Base-by-base conservation (phyloP, 495 filamentous ascomycete species). In the Acidomyces sp. region DNA sequence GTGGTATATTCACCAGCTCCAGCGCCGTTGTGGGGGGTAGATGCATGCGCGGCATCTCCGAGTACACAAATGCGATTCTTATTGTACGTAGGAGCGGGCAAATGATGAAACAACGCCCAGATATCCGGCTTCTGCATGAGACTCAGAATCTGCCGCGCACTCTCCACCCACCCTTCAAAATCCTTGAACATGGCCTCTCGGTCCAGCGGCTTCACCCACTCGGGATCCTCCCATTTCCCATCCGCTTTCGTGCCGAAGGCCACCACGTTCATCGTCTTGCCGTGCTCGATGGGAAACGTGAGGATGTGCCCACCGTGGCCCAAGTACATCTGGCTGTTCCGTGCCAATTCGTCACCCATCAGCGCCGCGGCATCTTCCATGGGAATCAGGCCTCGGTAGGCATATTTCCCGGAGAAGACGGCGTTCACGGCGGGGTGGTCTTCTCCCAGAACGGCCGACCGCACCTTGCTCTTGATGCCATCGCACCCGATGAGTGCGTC, bases 11-110 rank as follows among this genome's bases (percentile, higher is more conserved):
- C n/a, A n/a, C n/a, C n/a, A 0, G 77, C 77, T 0, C 78, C 79
- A 1, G 77, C 65, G 6, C 77, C 78, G 47, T 82, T 76, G 49
- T 82, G 77, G 0, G 79, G 80, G 2, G 77, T 80, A 0, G 69
- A 68, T 0, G 78, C 77, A 46, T 83, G 80, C 0, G 78, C 78
- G 0, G 79, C 78, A 46, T 83, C 79, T 1, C 80, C 79, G 0
- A 80, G 57, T 2, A 83, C 60, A 4, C 68, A 71, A 0, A 82
- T 49, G 0, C 66, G 62, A 2, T 66, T 69, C 22, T 18, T 18
- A 16, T 66, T 67, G 43, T 71, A 83, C 1, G 65, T 71, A 1
- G 65, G 62, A 9, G 70, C 62, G 9, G 68, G 67, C 1, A 68
- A 68, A 32, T 75, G 67, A 23, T 80, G 67, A 55, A 77, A 80